These are phyloP conservation scores for Cryptomeria japonica DNA, from an alignment of 75 land plant species.

Conservation along the genomic window DNA sequence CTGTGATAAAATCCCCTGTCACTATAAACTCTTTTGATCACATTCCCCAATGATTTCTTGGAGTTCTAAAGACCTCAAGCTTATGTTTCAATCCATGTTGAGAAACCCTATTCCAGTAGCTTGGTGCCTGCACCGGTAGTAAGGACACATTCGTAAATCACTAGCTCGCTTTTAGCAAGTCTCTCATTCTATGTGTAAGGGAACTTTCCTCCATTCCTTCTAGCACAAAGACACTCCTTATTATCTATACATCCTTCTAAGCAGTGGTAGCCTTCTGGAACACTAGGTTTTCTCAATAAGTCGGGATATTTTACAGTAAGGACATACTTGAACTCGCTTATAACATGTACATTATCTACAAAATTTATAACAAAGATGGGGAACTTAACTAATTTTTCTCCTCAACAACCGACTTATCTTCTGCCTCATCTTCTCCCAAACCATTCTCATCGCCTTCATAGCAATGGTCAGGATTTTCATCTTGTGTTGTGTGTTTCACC, in stretches of 20 bases:
- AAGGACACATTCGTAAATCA: constrained; percentile 66
- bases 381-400: too few relatives aligned
- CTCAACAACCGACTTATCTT: too few relatives aligned
- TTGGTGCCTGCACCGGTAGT: constrained; percentile 49
- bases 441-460: too few relatives aligned
- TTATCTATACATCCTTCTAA: constrained; percentile 28
- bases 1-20: constrained; percentile 76
- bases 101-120: constrained; percentile 54
- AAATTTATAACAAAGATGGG: constrained; percentile 27
- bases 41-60: constrained; percentile 81
- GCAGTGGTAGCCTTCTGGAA: constrained; percentile 52
- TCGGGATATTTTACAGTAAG: constrained; percentile 11
- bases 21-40: constrained; percentile 74
- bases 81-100: constrained; percentile 52
- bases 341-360: constrained; percentile 15
- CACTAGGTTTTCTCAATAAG: neutral
- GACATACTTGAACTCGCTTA: constrained; percentile 21
- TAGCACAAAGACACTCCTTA: constrained; percentile 43
- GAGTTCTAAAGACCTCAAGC: constrained; percentile 72
- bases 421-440: too few relatives aligned
- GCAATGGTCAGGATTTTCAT: too few relatives aligned
- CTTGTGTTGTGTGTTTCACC: too few relatives aligned
- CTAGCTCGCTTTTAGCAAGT: constrained; percentile 47
- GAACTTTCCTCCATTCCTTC: constrained; percentile 60
- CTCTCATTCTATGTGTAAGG: constrained; percentile 56